A percentile compares a stretch with the other conserved stretches of the same genome.
These are phyloP conservation scores for Fusarium torreyae DNA, from an alignment of 2,329 filamentous ascomycete species.

Conservation along the genomic window DNA sequence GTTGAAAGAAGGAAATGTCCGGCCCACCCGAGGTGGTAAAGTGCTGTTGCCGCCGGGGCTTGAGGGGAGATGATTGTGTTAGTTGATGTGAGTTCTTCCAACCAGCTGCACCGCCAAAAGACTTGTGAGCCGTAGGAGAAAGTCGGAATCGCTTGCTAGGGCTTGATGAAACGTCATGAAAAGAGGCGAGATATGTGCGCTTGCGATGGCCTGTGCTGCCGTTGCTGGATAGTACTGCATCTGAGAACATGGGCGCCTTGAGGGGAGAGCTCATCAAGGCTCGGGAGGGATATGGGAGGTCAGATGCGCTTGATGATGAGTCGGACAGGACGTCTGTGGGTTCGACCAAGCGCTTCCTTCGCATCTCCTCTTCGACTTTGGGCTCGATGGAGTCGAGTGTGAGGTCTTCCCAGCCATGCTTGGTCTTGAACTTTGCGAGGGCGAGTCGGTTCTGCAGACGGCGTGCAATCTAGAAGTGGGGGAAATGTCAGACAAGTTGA, in stretches of 20 bases:
- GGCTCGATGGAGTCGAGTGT: constrained; percentile 89
- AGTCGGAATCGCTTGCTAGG: constrained; percentile 78
- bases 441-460: constrained; percentile 94
- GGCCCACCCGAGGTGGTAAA: constrained; percentile 81
- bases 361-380: constrained; percentile 83
- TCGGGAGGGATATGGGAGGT: constrained; percentile 77
- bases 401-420: constrained; percentile 94
- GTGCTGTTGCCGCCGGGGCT: constrained; percentile 80
- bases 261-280: constrained; percentile 87
- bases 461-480: constrained; percentile 82
- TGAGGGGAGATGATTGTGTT: constrained; percentile 88
- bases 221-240: constrained; percentile 80
- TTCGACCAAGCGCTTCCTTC: constrained; percentile 77
- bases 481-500: constrained; percentile 40
- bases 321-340: constrained; percentile 84
- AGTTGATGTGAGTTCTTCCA: constrained; percentile 86
- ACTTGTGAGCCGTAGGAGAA: constrained; percentile 73
- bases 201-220: constrained; percentile 77
- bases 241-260: constrained; percentile 87
- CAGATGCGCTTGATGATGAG: constrained; percentile 87
- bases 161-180: constrained; percentile 69
- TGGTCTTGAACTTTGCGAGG: constrained; percentile 96
- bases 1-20: constrained; percentile 83
- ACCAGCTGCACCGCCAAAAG: constrained; percentile 68
- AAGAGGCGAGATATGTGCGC: constrained; percentile 72